A percentile compares a stretch with the other conserved stretches of the same genome.
Conservation (phyloP, 2,329 filamentous ascomycete genomes). For the Pleoardoris graminearum region DNA sequence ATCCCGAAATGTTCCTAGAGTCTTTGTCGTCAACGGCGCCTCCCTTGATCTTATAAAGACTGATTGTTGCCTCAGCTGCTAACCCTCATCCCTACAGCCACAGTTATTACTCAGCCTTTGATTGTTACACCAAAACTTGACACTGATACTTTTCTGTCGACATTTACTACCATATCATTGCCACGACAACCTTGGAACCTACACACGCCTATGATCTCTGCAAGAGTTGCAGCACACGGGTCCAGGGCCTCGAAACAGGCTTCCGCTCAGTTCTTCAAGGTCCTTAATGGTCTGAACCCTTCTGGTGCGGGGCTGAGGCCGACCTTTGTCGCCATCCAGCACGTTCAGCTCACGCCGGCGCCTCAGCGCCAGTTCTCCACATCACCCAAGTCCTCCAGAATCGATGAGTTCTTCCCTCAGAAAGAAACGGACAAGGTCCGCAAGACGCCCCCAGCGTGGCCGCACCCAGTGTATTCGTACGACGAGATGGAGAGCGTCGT, state of each 20-base stretch:
- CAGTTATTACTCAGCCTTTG: background rate
- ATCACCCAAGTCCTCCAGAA: slow-evolving; percentile 31
- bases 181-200: slow-evolving; percentile 16
- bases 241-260: slow-evolving; percentile 42
- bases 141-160: slow-evolving; percentile 7
- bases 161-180: background rate
- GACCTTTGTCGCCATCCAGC: slow-evolving; percentile 37
- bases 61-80: slow-evolving; percentile 24
- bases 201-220: slow-evolving; percentile 33
- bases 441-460: slow-evolving; percentile 54
- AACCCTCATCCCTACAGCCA: slow-evolving; percentile 16
- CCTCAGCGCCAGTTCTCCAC: slow-evolving; percentile 48
- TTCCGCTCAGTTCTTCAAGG: slow-evolving; percentile 43
- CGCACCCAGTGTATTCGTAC: slow-evolving; percentile 66
- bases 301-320: slow-evolving; percentile 34
- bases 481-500: slow-evolving; percentile 75
- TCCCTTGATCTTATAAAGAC: slow-evolving; percentile 34
- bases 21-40: slow-evolving; percentile 17
- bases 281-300: slow-evolving; percentile 37
- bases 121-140: background rate
- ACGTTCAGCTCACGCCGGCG: slow-evolving; percentile 23
- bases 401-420: slow-evolving; percentile 54
- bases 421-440: slow-evolving; percentile 50
- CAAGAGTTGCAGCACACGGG: slow-evolving; percentile 26
- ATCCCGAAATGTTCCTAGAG: slow-evolving; percentile 9